These are phyloP conservation scores for Candida freyschussii DNA, from an alignment of 1,139 yeast species.

Conservation along the genomic window DNA sequence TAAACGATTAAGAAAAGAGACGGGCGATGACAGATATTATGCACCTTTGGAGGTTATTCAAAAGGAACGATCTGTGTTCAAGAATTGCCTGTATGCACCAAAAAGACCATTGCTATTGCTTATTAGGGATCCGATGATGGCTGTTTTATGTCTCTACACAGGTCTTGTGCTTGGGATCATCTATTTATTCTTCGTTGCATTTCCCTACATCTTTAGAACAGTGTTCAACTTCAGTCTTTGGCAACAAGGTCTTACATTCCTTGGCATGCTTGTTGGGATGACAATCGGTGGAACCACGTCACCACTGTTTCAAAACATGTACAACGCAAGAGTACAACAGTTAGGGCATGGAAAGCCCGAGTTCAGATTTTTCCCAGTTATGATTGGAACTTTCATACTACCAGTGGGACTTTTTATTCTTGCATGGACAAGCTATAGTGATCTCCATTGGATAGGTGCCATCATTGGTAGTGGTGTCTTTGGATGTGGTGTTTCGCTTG, in stretches of 20 bases:
- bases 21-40: constrained; percentile 49
- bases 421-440: constrained; percentile 62
- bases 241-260: constrained; percentile 50
- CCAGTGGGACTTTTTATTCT: constrained; percentile 72
- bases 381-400: constrained; percentile 37
- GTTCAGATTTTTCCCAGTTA: constrained; percentile 51
- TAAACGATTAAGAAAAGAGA: constrained; percentile 47
- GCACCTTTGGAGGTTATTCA: constrained; percentile 47
- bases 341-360: constrained; percentile 51
- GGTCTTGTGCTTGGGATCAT: constrained; percentile 57
- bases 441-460: constrained; percentile 75
- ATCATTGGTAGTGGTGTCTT: constrained; percentile 59
- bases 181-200: constrained; percentile 58
- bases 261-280: constrained; percentile 51
- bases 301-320: constrained; percentile 32
- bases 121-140: constrained; percentile 57
- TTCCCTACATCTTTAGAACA: constrained; percentile 49
- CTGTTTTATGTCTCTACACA: constrained; percentile 54
- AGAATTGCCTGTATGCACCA: constrained; percentile 34
- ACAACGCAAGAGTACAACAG: constrained; percentile 26
- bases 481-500: constrained; percentile 51
- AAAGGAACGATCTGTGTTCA: constrained; percentile 37
- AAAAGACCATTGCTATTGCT: constrained; percentile 54
- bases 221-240: constrained; percentile 45
- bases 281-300: constrained; percentile 31